phyloP scores from a whole-genome alignment of 441 rosid genomes.

The Pelargonium myrrhifolium region DNA sequence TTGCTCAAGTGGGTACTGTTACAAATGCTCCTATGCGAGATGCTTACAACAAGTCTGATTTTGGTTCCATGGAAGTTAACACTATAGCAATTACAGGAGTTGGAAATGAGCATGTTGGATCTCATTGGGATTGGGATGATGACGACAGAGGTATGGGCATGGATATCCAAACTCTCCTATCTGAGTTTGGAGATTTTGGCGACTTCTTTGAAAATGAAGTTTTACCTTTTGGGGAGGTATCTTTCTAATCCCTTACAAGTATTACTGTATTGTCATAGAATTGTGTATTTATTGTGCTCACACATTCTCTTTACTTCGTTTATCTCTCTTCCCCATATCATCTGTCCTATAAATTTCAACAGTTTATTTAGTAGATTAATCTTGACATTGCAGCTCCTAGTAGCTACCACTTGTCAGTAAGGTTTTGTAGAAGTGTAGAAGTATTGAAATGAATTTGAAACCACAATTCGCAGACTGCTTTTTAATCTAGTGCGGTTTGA shows the following conservation, averaged over 20 bases:
- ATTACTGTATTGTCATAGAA: background rate
- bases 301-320: background rate
- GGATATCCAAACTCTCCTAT: conserved; percentile 95
- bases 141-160: conserved; percentile 83
- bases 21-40: conserved; percentile 46
- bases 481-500: background rate
- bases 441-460: background rate
- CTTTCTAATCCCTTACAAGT: conserved; percentile 17
- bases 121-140: conserved; percentile 90
- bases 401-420: background rate
- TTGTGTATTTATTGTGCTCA: background rate
- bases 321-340: conserved; percentile 1
- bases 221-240: conserved; percentile 99
- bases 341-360: background rate
- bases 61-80: conserved; percentile 57
- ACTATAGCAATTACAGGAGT: conserved; percentile 55
- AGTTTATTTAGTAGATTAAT: background rate
- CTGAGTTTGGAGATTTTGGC: conserved; percentile 99
- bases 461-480: background rate
- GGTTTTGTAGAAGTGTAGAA: background rate
- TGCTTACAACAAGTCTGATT: conserved; percentile 46
- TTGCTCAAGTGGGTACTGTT: conserved; percentile 57
- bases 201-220: conserved; percentile 95
- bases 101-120: conserved; percentile 65
- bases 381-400: background rate